Evolutionary conservation across 495 filamentous ascomycete genomes (phyloP), one percentile per base, ranked within the genome.

Genomic region (Penicillium argentinense): DNA sequence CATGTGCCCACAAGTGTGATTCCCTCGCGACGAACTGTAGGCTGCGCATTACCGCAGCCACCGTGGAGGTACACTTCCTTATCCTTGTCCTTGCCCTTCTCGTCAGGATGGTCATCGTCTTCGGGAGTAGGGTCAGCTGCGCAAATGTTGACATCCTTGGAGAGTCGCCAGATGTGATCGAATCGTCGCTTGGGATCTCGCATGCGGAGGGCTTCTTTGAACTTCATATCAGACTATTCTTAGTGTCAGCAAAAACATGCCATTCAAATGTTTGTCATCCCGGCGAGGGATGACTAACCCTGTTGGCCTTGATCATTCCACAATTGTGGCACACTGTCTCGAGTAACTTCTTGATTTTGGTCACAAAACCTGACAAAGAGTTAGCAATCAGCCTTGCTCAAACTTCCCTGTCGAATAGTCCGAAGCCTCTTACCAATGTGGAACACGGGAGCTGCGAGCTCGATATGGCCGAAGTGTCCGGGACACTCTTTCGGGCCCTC

Each of bases 251-350:
- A 84, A 75, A 69, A 65, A 27, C 16, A 53, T 54, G 66, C 61
- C 57, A 63, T 65, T 39, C 63, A 63, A 62, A 62, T n/a, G 71
- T 68, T 67, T 75, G 74, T 72, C 74, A 74, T 76, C 71, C 69
- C 60, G 47, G 54, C 21, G 56, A 74, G 69, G 75, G 76, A 82
- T 73, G 71, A 89, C 93, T 89, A 81, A 97, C 92, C 83, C 86
- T 85, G 78, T 96, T 90, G 62, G 88, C 83, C 69, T 93, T 78
- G 54, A 97, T 86, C 78, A 89, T 96, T 66, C 90, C 89, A 76
- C 93, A 99, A 70, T 93, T 96, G 71, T 93, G 91, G 78, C 93
- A 99, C 61, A 97, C 91, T 24, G 87, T 90, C 78, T 99, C 93
- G 54, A 99, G 77, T 47, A 99, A 75, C 75, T 96, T 97, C 81